These are phyloP conservation scores for Eucalyptus guilfoylei DNA, from an alignment of 345 rosid species.

Conservation along the genomic window DNA sequence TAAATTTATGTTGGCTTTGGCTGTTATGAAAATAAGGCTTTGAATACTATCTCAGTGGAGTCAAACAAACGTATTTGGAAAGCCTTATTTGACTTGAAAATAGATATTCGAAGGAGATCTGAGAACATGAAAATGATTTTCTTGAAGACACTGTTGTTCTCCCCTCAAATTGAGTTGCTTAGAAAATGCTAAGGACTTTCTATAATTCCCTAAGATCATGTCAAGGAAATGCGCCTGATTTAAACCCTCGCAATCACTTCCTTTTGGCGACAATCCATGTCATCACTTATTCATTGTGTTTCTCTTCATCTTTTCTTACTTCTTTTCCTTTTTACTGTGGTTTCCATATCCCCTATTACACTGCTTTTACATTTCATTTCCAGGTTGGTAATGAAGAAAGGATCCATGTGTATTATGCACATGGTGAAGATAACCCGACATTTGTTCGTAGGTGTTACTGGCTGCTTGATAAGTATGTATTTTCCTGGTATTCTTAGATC, in stretches of 20 bases:
- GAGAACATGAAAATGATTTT: not conserved
- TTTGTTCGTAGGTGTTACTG: slow-evolving; percentile 99
- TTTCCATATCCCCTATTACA: not conserved
- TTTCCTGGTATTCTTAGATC: not conserved
- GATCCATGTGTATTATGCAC: slow-evolving; percentile 98
- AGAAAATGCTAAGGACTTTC: not conserved
- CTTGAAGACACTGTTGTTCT: not conserved
- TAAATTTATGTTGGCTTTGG: not conserved
- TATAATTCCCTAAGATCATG: not conserved
- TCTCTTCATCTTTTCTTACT: not conserved
- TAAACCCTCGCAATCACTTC: not conserved
- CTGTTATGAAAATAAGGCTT: not conserved
- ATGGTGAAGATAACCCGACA: slow-evolving; percentile 80
- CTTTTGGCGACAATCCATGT: not conserved
- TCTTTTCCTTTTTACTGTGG: not conserved
- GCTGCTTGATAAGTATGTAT: slow-evolving; percentile 86
- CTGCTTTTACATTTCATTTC: not conserved
- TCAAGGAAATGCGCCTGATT: not conserved
- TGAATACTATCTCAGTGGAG: not conserved
- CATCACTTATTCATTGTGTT: not conserved
- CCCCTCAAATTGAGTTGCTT: not conserved
- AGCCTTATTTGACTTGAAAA: not conserved
- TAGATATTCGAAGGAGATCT: not conserved
- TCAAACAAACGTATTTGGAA: not conserved
- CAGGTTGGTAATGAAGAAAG: slow-evolving; percentile 94